Conservation (phyloP, 2,329 filamentous ascomycete genomes). For the Pseudofabraea citricarpa region DNA sequence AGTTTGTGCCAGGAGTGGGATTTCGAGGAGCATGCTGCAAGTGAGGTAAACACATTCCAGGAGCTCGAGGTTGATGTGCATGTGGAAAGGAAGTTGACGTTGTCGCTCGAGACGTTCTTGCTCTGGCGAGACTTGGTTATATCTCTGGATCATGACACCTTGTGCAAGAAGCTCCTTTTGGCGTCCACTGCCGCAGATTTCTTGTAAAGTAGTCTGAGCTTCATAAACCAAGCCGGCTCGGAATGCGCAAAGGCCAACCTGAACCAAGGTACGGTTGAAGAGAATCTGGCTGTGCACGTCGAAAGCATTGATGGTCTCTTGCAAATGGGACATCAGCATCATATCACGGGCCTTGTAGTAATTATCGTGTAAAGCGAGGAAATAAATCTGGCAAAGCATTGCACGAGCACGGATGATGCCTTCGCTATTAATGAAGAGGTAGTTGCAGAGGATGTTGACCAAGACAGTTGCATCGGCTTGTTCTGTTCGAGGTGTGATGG, state of each 20-base stretch:
- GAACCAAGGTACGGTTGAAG: conserved; percentile 96
- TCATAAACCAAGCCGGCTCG: conserved; percentile 95
- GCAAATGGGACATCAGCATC: conserved; percentile 99
- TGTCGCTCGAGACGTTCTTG: conserved; percentile 97
- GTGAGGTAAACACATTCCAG: conserved; percentile 98
- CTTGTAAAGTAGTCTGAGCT: conserved; percentile 93
- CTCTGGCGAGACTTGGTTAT: conserved; percentile 92
- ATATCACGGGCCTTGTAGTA: conserved; percentile 98
- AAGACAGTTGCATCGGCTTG: conserved; percentile 67
- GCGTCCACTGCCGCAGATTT: conserved; percentile 94
- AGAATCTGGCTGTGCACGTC: conserved; percentile 97
- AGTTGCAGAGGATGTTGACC: conserved; percentile 85
- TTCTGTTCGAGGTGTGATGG: conserved; percentile 70
- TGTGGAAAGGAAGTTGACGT: conserved; percentile 97
- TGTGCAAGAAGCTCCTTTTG: conserved; percentile 98
- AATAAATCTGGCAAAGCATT: conserved; percentile 98
- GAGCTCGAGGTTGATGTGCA: conserved; percentile 99
- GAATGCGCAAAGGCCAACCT: conserved; percentile 98
- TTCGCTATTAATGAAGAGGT: conserved; percentile 90
- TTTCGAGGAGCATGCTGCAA: conserved; percentile 98
- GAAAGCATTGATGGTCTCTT: conserved; percentile 95
- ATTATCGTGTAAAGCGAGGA: conserved; percentile 92
- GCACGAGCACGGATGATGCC: conserved; percentile 93
- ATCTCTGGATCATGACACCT: conserved; percentile 97
- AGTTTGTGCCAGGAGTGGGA: conserved; percentile 92